Percentiles rank a stretch among this genome's conserved stretches.
These are phyloP conservation scores for Medicago ruthenica DNA, from an alignment of 306 rosid genomes.

Conservation along the genomic window DNA sequence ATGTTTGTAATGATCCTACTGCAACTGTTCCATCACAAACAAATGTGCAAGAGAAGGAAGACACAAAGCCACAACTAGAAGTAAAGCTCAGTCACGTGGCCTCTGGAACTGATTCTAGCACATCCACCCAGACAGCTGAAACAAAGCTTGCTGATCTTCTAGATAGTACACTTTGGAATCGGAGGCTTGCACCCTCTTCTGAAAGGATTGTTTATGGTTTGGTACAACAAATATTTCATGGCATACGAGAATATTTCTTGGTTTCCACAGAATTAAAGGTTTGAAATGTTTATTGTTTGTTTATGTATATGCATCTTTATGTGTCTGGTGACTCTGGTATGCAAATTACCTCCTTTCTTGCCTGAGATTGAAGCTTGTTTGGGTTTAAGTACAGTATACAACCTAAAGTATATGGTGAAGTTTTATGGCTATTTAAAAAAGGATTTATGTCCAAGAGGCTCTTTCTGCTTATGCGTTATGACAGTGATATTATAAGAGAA, in stretches of 20 bases:
- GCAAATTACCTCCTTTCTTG: slow-evolving; percentile 14
- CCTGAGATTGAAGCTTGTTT: slow-evolving; percentile 24
- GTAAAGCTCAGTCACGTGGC: slow-evolving; percentile 95
- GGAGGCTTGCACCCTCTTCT: slow-evolving; percentile 98
- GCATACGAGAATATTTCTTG: slow-evolving; percentile 92
- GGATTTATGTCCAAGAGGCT: no score
- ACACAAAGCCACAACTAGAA: slow-evolving; percentile 70
- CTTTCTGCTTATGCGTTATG: no score
- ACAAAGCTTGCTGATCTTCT: slow-evolving; percentile 96
- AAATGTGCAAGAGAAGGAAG: slow-evolving; percentile 72
- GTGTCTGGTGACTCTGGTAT: not conserved
- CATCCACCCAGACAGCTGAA: slow-evolving; percentile 73
- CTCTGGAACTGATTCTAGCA: slow-evolving; percentile 69
- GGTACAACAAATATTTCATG: slow-evolving; percentile 97
- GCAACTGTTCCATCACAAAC: slow-evolving; percentile 61
- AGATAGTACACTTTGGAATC: slow-evolving; percentile 96
- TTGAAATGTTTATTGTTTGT: slow-evolving; percentile 45
- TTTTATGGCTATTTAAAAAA: no score
- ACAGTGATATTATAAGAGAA: no score
- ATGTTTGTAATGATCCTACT: slow-evolving; percentile 48
- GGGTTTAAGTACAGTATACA: not conserved
- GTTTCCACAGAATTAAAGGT: slow-evolving; percentile 98
- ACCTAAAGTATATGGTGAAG: no score
- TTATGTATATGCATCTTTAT: slow-evolving; percentile 5
- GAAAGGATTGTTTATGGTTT: slow-evolving; percentile 96